Evolutionary conservation across 192 early-diverging fungal genomes (phyloP), one percentile per base, ranked within the genome.

Genomic region (Backusella mclennaniae): DNA sequence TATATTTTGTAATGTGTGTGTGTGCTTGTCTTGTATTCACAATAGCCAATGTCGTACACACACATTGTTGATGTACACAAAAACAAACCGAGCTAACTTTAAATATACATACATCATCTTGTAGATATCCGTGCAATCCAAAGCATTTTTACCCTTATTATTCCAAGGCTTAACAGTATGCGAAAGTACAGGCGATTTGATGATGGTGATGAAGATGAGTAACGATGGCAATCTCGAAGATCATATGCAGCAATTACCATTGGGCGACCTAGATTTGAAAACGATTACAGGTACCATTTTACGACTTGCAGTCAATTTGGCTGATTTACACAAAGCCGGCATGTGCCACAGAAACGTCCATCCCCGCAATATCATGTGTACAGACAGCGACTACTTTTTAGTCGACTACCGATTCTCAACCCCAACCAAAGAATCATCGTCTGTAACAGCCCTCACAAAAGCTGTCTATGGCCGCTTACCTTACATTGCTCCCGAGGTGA

Each of bases 401-500:
- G 75, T 76, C 36, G 81, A 73, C 21, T 78, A 80, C 74, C 78
- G 76, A 49, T 82, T 66, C 49, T 70, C 76, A n/a, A 82, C 69
- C 41, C 83, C 46, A 35, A 74, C 72, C 31, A 74, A 76, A 15
- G 76, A 80, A 66, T 74, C 75, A 5, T 72, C 69, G 5, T 71
- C 74, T 14, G 79, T 83, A 4, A 82, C 84, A 23, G 73, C 81
- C n/a, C 74, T 78, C 5, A 83, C 80, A 36, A 86, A 85, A 35
- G 83, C 80, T 5, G 79, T 87, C 71, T 88, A 85, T 81, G 87
- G 87, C 46, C 76, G 85, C 36, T 75, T 87, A 12, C 87, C 87
- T 31, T 88, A 88, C 73, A 79, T 88, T 11, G 85, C 87, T 4
- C 87, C 87, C 1, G 87, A 88, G 71, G 76, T 86, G 9, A 80